Evolutionary conservation across 1,139 yeast genomes (phyloP).

Genomic region (Geotrichum macrosporum): DNA sequence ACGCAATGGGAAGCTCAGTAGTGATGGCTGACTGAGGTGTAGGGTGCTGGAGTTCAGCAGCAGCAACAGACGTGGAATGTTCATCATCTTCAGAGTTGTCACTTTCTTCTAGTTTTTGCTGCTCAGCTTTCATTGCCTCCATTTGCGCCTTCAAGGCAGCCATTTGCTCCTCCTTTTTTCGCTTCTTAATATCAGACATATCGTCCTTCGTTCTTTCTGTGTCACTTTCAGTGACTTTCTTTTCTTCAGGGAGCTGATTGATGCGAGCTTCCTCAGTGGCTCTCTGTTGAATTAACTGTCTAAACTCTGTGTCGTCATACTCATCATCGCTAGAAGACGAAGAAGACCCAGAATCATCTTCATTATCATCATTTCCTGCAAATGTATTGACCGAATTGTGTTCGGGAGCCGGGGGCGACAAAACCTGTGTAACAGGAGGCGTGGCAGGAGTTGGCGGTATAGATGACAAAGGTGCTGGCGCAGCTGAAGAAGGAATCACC

Average conservation of each 20-base stretch:
- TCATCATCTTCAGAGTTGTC: slow-evolving; percentile 33
- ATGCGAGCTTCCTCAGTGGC: slow-evolving; percentile 36
- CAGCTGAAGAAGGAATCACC: slow-evolving; percentile 19
- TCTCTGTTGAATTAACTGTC: slow-evolving; percentile 46
- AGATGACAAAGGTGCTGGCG: too few species aligned
- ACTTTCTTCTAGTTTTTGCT: slow-evolving; percentile 31
- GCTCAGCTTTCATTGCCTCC: slow-evolving; percentile 49
- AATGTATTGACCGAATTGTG: not conserved
- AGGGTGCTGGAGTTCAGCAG: slow-evolving; percentile 7
- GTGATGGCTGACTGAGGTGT: slow-evolving; percentile 12
- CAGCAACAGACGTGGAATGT: slow-evolving; percentile 23
- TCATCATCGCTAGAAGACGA: slow-evolving; percentile 39
- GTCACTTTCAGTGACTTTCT: too few species aligned
- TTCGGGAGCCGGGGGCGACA: slow-evolving; percentile 4
- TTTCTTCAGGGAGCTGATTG: slow-evolving; percentile 29
- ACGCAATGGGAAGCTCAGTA: slow-evolving; percentile 6
- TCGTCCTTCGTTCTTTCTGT: slow-evolving; percentile 45
- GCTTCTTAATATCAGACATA: slow-evolving; percentile 25
- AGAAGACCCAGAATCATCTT: slow-evolving; percentile 37
- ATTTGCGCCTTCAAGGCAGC: slow-evolving; percentile 60
- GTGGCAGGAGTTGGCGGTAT: too few species aligned
- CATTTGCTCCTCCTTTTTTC: slow-evolving; percentile 52
- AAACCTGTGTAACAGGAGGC: slow-evolving; percentile 14
- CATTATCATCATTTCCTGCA: slow-evolving; percentile 7
- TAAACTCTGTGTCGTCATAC: slow-evolving; percentile 46